phyloP scores from a whole-genome alignment of 805 yeast species.

The Sugiyamaella floridensis region DNA sequence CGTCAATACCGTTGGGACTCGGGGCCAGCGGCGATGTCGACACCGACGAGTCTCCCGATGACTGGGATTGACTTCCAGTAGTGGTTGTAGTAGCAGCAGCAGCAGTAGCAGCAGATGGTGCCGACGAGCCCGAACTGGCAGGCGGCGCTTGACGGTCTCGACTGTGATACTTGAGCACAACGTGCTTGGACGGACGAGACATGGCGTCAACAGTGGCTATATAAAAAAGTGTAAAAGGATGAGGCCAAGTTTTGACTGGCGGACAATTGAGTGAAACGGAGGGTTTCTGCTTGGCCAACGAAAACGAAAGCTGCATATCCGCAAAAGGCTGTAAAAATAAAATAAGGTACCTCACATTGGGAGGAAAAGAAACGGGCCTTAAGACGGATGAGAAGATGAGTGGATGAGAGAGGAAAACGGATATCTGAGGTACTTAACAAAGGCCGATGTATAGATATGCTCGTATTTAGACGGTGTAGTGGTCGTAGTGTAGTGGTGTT shows the following conservation, averaged over 20 bases:
- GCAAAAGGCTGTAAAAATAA: not conserved
- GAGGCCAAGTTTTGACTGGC: not conserved
- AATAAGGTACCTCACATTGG: not conserved
- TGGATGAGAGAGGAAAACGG: too few species aligned
- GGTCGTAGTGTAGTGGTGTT: too few species aligned
- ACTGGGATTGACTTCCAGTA: not conserved
- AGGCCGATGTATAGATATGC: too few species aligned
- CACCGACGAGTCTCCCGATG: constrained; percentile 7
- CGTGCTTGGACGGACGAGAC: constrained; percentile 12
- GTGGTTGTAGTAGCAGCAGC: constrained; percentile 1
- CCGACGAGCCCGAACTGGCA: not conserved
- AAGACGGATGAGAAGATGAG: not conserved
- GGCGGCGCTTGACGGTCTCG: not conserved
- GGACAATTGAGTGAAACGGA: not conserved
- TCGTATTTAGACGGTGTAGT: too few species aligned
- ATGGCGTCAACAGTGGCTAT: not conserved
- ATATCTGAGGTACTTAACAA: too few species aligned
- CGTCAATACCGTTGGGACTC: not conserved
- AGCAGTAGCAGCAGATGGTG: not conserved
- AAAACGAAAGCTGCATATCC: not conserved
- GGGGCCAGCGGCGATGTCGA: constrained; percentile 1
- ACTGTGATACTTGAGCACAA: constrained; percentile 10
- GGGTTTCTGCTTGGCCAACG: not conserved
- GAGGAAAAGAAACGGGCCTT: not conserved
- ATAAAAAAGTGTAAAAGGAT: not conserved